These are phyloP conservation scores for Tylopilus cervinicoccineus DNA, from an alignment of 768 basidiomycete genomes.

Conservation along the genomic window DNA sequence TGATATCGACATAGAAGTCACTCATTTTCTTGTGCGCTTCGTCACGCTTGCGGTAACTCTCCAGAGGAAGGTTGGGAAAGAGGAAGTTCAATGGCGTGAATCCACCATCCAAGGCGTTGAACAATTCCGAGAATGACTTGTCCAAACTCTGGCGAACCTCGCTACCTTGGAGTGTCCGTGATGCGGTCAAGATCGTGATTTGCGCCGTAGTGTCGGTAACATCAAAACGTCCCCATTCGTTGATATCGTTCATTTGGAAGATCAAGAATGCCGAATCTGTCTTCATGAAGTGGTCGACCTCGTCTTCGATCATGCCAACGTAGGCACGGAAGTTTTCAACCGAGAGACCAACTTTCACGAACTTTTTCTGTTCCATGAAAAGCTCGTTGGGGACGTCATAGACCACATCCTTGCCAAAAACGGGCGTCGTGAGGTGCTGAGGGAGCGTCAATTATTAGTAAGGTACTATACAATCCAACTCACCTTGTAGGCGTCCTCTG, in stretches of 20 bases:
- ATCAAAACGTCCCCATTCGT: constrained; percentile 79
- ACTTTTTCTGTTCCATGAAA: constrained; percentile 99
- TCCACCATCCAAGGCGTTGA: constrained; percentile 88
- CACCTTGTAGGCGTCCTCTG: constrained; percentile 96
- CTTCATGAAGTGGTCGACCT: constrained; percentile 67
- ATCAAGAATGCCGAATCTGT: constrained; percentile 59
- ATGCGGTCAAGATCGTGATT: constrained; percentile 93
- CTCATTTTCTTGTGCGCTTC: constrained; percentile 90
- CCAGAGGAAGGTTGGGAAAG: constrained; percentile 89
- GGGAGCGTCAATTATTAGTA: not conserved
- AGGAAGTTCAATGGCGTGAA: constrained; percentile 96
- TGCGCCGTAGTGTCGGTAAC: constrained; percentile 71
- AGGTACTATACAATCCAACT: constrained; percentile 12
- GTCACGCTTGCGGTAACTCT: constrained; percentile 87
- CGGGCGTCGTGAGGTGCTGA: constrained; percentile 87
- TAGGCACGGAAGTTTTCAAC: constrained; percentile 89
- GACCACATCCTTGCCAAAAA: constrained; percentile 96
- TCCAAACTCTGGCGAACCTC: constrained; percentile 80
- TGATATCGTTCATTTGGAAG: constrained; percentile 61
- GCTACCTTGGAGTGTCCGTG: constrained; percentile 87
- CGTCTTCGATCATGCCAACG: constrained; percentile 72
- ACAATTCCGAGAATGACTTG: constrained; percentile 80
- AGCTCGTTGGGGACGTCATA: constrained; percentile 95
- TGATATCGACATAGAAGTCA: constrained; percentile 86
- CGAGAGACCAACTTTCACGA: constrained; percentile 93